Conservation (phyloP, 768 basidiomycete species). For the Mycena alexandri region DNA sequence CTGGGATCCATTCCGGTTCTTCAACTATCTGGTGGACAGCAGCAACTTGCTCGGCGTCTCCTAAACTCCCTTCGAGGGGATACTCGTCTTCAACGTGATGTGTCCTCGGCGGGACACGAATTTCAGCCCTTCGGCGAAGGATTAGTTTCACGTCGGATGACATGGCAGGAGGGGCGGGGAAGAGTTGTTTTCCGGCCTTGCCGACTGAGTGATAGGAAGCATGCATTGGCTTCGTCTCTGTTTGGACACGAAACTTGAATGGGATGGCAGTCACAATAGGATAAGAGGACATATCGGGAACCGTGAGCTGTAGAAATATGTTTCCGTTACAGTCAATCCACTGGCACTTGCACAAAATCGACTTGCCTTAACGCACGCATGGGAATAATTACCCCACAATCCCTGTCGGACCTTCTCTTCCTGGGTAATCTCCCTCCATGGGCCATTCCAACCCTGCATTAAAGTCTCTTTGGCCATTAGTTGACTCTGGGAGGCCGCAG, state of each 20-base stretch:
- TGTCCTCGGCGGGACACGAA: conserved; percentile 2
- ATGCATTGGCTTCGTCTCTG: conserved; percentile 26
- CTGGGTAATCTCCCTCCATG: conserved; percentile 1
- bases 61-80: conserved; percentile 14
- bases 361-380: background rate
- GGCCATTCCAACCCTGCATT: conserved; percentile 3
- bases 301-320: conserved; percentile 11
- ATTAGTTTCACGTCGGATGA: conserved; percentile 24
- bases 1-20: conserved; percentile 29
- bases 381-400: conserved; percentile 23
- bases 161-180: conserved; percentile 24
- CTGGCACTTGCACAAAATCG: background rate
- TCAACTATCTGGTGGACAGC: conserved; percentile 12
- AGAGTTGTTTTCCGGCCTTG: conserved; percentile 26
- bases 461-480: background rate
- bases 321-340: background rate
- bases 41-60: conserved; percentile 18
- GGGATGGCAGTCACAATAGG: conserved; percentile 28
- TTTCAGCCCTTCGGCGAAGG: conserved; percentile 7
- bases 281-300: conserved; percentile 11
- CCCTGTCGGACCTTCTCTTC: conserved; percentile 8
- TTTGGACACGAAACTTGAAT: conserved; percentile 25
- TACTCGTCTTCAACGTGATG: conserved; percentile 10
- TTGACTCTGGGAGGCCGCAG: conserved; percentile 5
- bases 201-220: no score